A percentile compares a stretch with the other conserved stretches of the same genome.
Evolutionary conservation across 192 early-diverging fungal genomes (phyloP).

Genomic region (Coemansia aciculifera): DNA sequence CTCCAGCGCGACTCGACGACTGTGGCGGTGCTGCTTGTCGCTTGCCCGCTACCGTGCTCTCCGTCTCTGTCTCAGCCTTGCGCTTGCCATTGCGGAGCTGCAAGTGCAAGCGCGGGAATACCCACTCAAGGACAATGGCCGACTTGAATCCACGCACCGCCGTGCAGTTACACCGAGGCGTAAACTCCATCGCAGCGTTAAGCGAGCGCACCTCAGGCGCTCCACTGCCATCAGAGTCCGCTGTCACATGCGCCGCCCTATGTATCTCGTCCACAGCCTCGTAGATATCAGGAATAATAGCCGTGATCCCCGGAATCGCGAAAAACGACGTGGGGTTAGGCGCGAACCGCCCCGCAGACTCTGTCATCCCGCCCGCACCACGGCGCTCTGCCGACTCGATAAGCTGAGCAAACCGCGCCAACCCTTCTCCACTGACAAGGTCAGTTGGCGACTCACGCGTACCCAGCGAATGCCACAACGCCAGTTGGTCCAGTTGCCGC

Average conservation of each 20-base stretch:
- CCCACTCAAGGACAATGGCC: constrained; percentile 41
- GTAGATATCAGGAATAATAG: constrained; percentile 46
- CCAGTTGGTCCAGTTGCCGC: constrained; percentile 50
- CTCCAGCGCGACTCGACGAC: not conserved
- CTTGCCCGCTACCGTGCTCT: constrained; percentile 15
- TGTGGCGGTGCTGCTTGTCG: constrained; percentile 17
- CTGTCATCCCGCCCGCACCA: constrained; percentile 22
- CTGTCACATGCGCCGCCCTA: constrained; percentile 33
- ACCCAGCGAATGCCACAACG: constrained; percentile 48
- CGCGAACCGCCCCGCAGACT: constrained; percentile 31
- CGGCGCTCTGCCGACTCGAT: constrained; percentile 30
- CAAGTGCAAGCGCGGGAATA: constrained; percentile 39
- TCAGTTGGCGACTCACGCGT: constrained; percentile 37
- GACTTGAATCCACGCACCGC: constrained; percentile 31
- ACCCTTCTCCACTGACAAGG: constrained; percentile 38
- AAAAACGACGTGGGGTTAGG: constrained; percentile 52
- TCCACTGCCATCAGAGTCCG: not conserved
- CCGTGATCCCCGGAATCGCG: constrained; percentile 48
- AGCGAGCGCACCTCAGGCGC: constrained; percentile 33
- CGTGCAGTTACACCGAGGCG: constrained; percentile 37
- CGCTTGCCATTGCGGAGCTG: constrained; percentile 34
- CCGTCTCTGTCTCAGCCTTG: constrained; percentile 6
- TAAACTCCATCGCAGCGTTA: constrained; percentile 36
- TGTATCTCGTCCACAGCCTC: constrained; percentile 55
- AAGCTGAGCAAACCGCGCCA: constrained; percentile 26